phyloP scores from a whole-genome alignment of 2,329 filamentous ascomycete genomes.

The Talaromyces atroroseus region DNA sequence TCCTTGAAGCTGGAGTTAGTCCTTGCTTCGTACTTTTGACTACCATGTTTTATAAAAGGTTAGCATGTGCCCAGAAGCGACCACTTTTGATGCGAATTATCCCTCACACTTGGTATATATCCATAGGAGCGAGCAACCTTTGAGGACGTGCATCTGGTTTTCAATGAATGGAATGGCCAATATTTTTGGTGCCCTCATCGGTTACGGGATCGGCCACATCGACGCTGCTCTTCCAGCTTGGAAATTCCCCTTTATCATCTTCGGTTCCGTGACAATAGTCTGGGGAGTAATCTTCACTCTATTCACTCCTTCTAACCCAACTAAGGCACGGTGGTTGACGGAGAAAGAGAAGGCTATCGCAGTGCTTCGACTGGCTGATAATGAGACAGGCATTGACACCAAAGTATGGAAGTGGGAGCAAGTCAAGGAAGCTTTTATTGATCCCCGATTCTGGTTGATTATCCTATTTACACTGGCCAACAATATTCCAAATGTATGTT shows the following conservation, averaged over 20 bases:
- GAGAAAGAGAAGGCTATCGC: conserved; percentile 58
- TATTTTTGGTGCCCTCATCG: conserved; percentile 21
- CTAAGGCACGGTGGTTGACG: conserved; percentile 60
- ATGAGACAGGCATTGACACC: conserved; percentile 56
- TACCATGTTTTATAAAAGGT: conserved; percentile 26
- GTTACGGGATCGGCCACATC: conserved; percentile 17
- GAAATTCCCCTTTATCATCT: not conserved
- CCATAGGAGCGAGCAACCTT: not conserved
- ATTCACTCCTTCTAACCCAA: conserved; percentile 60
- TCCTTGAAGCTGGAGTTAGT: conserved; percentile 17
- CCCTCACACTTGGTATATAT: conserved; percentile 16
- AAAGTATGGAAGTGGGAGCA: conserved; percentile 45
- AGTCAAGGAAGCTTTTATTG: conserved; percentile 41
- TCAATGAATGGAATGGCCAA: not conserved
- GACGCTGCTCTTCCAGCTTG: not conserved
- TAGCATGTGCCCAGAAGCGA: conserved; percentile 27
- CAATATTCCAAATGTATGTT: conserved; percentile 1
- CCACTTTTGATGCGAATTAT: conserved; percentile 21
- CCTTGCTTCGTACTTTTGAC: conserved; percentile 17
- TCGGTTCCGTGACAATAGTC: not conserved
- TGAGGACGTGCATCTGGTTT: not conserved
- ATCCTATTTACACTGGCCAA: not conserved
- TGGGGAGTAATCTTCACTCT: conserved; percentile 46
- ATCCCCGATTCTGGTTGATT: conserved; percentile 9
- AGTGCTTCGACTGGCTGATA: conserved; percentile 51